Conservation (phyloP, 1,284 basidiomycete genomes). For the Ceratobasidium sp. region DNA sequence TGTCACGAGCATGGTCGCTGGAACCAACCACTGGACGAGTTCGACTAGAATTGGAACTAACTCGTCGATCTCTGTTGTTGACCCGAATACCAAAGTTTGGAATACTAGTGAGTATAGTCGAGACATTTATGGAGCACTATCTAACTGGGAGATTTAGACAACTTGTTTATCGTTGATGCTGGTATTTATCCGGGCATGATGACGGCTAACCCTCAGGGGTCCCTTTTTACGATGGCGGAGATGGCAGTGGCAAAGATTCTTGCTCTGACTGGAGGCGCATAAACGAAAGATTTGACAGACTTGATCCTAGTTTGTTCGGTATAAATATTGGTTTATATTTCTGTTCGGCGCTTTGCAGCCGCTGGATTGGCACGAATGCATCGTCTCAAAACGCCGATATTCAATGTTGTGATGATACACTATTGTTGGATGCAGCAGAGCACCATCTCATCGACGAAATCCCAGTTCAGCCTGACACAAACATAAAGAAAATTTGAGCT, state of each 20-base stretch:
- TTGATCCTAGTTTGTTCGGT: too few species aligned
- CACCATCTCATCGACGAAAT: neutral
- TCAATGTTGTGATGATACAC: too few species aligned
- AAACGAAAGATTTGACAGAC: constrained; percentile 6
- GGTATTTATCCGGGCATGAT: constrained; percentile 53
- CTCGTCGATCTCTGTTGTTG: constrained; percentile 64
- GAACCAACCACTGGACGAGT: constrained; percentile 73
- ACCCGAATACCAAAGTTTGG: constrained; percentile 69
- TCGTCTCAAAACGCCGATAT: too few species aligned
- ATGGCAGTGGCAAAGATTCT: constrained; percentile 68
- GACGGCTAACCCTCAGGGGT: constrained; percentile 68
- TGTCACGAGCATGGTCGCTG: constrained; percentile 59
- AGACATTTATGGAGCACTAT: neutral
- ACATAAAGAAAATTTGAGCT: neutral
- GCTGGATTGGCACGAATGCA: too few species aligned
- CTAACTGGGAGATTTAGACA: constrained; percentile 24
- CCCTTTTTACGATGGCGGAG: constrained; percentile 69
- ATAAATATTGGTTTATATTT: too few species aligned
- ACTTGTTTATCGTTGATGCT: constrained; percentile 43
- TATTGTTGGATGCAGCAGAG: too few species aligned
- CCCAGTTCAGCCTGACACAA: neutral
- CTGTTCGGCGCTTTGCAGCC: too few species aligned
- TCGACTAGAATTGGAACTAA: constrained; percentile 65
- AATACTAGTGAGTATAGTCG: constrained; percentile 59
- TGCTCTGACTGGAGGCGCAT: constrained; percentile 67